Base-by-base conservation (phyloP, 1,139 yeast genomes). In the Geotrichum citri-aurantii region DNA sequence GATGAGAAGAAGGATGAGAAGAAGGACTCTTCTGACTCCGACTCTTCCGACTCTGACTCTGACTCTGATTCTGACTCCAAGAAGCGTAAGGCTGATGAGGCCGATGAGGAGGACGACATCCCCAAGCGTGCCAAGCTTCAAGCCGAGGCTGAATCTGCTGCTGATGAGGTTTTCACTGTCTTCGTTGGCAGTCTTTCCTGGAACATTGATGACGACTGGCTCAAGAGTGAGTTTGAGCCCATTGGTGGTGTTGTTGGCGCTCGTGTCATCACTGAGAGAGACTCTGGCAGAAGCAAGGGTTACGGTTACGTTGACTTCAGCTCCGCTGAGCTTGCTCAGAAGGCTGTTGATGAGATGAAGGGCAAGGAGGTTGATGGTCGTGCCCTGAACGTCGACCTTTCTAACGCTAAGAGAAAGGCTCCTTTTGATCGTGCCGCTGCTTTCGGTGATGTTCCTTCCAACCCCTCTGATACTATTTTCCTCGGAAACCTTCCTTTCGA, bases 181-280 rank as follows among this genome's bases (percentile, higher is more conserved):
- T 93, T 93, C 71, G 98, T 91, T 65, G 99, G 99, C 70, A 86
- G 98, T 79, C 84, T 93, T 70, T 91, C 99, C 40, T 93, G 98
- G 98, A 88, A 86, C 77, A 82, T 93, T 70, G 99, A 93, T 71
- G 98, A 91, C 72, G 96, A 85, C 61, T 88, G 96, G 96, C 84
- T 93, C 74, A 80, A 80, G 75, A 79, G 85, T 66, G 97, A 90
- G 79, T 93, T 93, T 74, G 91, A 86, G 73, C 82, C 81, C 64
- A 73, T 82, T 66, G 96, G 92, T 54, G 96, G 95, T 75, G 95
- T 91, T 63, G 69, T 82, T 52, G 75, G 85, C 68, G 97, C 98
- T 65, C 87, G 99, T 79, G 97, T 93, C 67, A 88, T 93, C 72
- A 84, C 86, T 77, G 98, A 93, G 77, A 86, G 95, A 78, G 88